These are phyloP conservation scores for Grosmannia clavigera DNA, from an alignment of 2,329 filamentous ascomycete species.

Conservation along the genomic window DNA sequence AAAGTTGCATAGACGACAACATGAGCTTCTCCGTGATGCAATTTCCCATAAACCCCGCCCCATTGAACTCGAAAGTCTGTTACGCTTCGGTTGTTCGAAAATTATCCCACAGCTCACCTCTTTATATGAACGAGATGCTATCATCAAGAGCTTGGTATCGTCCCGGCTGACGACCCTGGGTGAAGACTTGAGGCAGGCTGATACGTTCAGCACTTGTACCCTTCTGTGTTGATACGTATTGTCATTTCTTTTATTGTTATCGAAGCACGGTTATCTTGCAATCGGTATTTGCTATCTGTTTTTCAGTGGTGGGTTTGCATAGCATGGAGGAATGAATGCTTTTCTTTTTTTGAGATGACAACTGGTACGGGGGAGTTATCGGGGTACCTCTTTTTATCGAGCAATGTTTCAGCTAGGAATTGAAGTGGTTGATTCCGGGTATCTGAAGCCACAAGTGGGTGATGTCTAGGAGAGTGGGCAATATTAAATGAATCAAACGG, in stretches of 20 bases:
- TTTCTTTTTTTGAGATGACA: not conserved
- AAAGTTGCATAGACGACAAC: not conserved
- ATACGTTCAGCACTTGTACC: not conserved
- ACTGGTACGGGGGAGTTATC: not conserved
- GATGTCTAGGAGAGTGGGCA: no score
- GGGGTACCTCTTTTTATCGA: not conserved
- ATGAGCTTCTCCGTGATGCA: not conserved
- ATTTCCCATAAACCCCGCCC: not conserved
- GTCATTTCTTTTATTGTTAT: constrained; percentile 1
- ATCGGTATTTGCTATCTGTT: not conserved
- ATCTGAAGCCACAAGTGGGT: no score
- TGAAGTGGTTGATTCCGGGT: not conserved
- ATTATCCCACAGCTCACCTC: no score
- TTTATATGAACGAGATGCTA: no score
- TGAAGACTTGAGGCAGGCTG: not conserved
- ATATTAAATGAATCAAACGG: no score
- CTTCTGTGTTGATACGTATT: not conserved
- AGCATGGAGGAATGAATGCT: not conserved
- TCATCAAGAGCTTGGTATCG: not conserved
- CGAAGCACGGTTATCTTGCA: not conserved
- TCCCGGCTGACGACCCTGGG: not conserved
- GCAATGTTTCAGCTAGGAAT: not conserved
- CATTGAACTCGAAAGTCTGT: not conserved
- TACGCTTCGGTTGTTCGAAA: no score
- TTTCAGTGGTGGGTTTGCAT: not conserved